phyloP scores from a whole-genome alignment of 202 grass and related monocot genomes.

The Cymbopogon flexuosus region DNA sequence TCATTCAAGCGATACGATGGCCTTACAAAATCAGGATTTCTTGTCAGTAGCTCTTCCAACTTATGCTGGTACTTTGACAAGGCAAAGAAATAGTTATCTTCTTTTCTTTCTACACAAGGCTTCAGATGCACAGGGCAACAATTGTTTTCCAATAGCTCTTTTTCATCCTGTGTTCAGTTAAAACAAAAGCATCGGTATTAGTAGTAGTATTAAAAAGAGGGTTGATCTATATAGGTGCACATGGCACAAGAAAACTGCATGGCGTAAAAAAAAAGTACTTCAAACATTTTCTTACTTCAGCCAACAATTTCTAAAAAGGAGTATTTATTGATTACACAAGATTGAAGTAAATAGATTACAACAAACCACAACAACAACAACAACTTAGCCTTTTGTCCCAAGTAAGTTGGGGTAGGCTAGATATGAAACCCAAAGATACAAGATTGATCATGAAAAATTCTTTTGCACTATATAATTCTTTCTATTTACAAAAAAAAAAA shows the following conservation, averaged over 20 bases:
- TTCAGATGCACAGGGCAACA: constrained; percentile 78
- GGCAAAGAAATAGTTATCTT: constrained; percentile 98
- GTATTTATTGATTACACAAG: neutral
- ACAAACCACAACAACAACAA: no score
- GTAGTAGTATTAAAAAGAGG: neutral
- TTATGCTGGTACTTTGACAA: constrained; percentile 89
- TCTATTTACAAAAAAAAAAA: neutral
- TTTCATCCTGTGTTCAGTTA: constrained; percentile 69
- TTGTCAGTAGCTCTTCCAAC: constrained; percentile 71
- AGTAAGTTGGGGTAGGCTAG: no score
- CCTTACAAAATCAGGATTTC: constrained; percentile 91
- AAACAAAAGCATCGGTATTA: constrained; percentile 23
- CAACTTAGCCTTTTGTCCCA: no score
- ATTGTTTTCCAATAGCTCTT: constrained; percentile 79
- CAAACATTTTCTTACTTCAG: neutral
- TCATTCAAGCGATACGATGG: constrained; percentile 86
- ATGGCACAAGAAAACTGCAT: neutral
- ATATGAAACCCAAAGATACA: no score
- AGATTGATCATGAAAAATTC: neutral
- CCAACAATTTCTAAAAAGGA: neutral
- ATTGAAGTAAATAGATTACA: neutral
- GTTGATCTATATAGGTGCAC: neutral
- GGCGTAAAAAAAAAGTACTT: neutral
- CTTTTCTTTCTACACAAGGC: constrained; percentile 79
- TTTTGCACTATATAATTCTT: neutral